phyloP scores from a whole-genome alignment of 257 asterid species.

The Jasminum sambac region DNA sequence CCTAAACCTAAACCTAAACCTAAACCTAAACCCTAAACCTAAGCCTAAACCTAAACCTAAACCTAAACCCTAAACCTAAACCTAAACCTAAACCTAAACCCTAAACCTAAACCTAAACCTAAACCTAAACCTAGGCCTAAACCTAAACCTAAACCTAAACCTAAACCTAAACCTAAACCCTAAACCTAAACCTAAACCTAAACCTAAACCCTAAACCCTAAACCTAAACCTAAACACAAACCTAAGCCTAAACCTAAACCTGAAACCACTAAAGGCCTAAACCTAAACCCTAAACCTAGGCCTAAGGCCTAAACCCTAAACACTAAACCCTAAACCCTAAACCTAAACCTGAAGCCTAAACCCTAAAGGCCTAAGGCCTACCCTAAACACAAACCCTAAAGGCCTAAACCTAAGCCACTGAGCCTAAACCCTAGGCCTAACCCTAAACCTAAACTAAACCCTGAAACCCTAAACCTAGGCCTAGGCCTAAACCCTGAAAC shows the following conservation, averaged over 20 bases:
- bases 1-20: constrained; percentile 21
- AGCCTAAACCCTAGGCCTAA: background rate
- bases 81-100: constrained; percentile 8
- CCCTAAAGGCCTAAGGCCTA: too few relatives aligned
- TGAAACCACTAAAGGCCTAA: background rate
- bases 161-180: too few relatives aligned
- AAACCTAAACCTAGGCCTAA: too few relatives aligned
- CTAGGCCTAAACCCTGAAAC: constrained; percentile 3
- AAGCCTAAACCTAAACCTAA: too few relatives aligned
- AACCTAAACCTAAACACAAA: too few relatives aligned
- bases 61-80: constrained; percentile 12
- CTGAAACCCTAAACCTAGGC: background rate
- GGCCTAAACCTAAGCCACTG: too few relatives aligned
- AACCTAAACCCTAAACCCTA: constrained; percentile 5
- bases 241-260: too few relatives aligned
- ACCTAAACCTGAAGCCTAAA: background rate
- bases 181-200: background rate
- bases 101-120: background rate
- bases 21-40: background rate
- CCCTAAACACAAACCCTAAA: background rate
- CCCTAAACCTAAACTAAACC: constrained; percentile 6
- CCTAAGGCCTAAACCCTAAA: constrained; percentile 3
- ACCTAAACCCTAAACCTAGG: background rate
- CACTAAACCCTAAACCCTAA: background rate
- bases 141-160: constrained; percentile 1